A percentile compares a stretch with the other conserved stretches of the same genome.
Conservation (phyloP, 2,329 filamentous ascomycete species). For the Phialophora verrucosa region DNA sequence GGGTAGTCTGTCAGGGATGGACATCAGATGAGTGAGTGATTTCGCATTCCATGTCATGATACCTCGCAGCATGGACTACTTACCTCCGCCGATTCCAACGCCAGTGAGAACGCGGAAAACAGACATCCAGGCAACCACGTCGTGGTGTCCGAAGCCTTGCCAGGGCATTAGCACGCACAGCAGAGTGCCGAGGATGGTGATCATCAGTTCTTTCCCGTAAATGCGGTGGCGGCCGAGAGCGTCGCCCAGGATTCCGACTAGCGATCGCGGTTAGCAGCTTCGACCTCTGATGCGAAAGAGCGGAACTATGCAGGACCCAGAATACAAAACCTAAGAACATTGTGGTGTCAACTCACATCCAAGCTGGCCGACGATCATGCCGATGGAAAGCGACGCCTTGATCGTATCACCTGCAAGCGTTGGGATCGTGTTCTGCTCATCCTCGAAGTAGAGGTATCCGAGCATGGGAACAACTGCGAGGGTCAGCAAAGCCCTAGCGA, state of each 20-base stretch:
- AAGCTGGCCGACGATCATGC: conserved; percentile 42
- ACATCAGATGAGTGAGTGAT: neutral
- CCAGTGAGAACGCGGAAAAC: conserved; percentile 40
- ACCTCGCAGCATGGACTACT: neutral
- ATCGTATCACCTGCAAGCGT: conserved; percentile 35
- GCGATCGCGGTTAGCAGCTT: neutral
- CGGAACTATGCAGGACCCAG: neutral
- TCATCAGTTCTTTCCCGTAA: conserved; percentile 41
- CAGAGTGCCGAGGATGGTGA: conserved; percentile 40
- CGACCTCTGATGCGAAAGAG: neutral
- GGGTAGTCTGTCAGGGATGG: conserved; percentile 24
- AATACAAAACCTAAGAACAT: neutral
- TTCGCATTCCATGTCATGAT: neutral
- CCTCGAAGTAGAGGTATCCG: conserved; percentile 41
- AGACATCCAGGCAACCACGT: conserved; percentile 36
- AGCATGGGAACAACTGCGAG: conserved; percentile 40
- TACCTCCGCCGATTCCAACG: conserved; percentile 40
- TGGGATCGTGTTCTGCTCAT: conserved; percentile 34
- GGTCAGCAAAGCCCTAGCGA: neutral
- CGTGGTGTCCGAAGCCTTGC: conserved; percentile 32
- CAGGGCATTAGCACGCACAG: conserved; percentile 40
- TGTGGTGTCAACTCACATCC: conserved; percentile 19
- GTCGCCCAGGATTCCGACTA: conserved; percentile 40
- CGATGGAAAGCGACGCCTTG: conserved; percentile 39
- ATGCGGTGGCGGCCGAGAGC: conserved; percentile 40